Percentiles rank a stretch among this genome's conserved stretches.
Evolutionary conservation across 139 green algal species (phyloP).

Genomic region (Ettlia oleoabundans): DNA sequence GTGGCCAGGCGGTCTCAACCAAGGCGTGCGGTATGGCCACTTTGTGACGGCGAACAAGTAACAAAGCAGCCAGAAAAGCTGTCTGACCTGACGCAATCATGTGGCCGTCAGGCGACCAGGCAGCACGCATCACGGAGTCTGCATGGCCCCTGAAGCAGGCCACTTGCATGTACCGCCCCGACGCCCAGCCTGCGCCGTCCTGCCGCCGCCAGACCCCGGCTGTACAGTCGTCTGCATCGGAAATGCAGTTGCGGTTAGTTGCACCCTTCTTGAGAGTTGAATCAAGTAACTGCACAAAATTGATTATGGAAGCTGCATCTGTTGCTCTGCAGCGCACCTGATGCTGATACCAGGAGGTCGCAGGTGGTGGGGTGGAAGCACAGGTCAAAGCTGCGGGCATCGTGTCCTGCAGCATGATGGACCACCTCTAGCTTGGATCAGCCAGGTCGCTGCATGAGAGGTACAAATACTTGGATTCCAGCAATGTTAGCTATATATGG

Average conservation of each 20-base stretch:
- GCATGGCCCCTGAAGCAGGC: neutral
- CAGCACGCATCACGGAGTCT: slow-evolving; percentile 19
- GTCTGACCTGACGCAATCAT: slow-evolving; percentile 13
- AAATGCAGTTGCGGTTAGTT: too few species aligned
- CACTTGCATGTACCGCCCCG: slow-evolving; percentile 28
- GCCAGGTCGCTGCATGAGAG: neutral
- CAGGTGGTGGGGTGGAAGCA: slow-evolving; percentile 14
- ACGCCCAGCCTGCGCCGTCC: neutral
- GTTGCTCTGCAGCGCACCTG: slow-evolving; percentile 23
- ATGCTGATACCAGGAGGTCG: slow-evolving; percentile 4
- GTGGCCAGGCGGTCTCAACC: too few species aligned
- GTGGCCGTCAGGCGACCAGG: slow-evolving; percentile 16
- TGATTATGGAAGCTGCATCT: too few species aligned
- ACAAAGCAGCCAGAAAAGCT: neutral
- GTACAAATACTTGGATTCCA: too few species aligned
- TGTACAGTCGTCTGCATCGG: slow-evolving; percentile 21
- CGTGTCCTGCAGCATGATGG: neutral
- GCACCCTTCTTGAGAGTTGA: too few species aligned
- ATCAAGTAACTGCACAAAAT: too few species aligned
- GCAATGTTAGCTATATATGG: too few species aligned
- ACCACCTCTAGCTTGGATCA: neutral
- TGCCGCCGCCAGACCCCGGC: slow-evolving; percentile 18
- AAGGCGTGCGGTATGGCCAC: too few species aligned
- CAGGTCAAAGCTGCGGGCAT: slow-evolving; percentile 22
- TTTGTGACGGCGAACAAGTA: neutral